Evolutionary conservation across 352 stramenopile genomes (phyloP), one percentile per base, ranked within the genome.

Genomic region (Phytophthora pseudosyringae): DNA sequence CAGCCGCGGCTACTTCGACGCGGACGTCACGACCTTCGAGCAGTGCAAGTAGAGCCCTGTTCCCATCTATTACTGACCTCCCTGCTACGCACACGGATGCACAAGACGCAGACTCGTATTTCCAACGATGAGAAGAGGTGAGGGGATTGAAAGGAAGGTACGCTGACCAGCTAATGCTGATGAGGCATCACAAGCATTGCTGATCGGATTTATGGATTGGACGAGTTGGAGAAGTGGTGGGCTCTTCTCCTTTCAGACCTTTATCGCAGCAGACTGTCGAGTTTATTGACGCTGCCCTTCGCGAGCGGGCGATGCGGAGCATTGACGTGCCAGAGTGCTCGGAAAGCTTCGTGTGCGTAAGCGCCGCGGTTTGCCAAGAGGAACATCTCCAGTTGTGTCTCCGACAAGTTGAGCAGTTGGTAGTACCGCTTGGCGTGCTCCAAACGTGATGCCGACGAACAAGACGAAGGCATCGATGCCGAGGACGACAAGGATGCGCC

Each of bases 261-360:
- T 63, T 86, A 93, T 12, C 82, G 82, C 44, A 94, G 51, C 9
- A 94, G 67, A 59, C 84, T 95, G 48, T 95, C 84, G 25, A 95
- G 71, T 54, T 95, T 95, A 58, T 95, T 93, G 25, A 93, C 64
- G 63, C 84, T 93, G 13, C 80, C 82, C 57, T 93, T 91, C 41
- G 73, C 61, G 5, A 95, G 70, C 41, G 87, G 74, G 13, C 87
- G 86, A 33, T 93, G 86, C 5, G 86, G 83, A 5, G 86, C 88
- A 33, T 93, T 73, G 11, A 95, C 73, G 13, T 84, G 74, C 85
- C 85, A 95, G 8, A 93, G 78, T 11, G 83, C 85, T 49, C 86
- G 82, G 67, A 91, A 91, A 13, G 74, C 75, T 29, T 89, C 77
- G 1, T 81, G 64, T 2, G 74, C 15, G 53, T 92, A 94, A 7